Evolutionary conservation across 306 rosid genomes (phyloP).

Genomic region (Citrullus amarus): DNA sequence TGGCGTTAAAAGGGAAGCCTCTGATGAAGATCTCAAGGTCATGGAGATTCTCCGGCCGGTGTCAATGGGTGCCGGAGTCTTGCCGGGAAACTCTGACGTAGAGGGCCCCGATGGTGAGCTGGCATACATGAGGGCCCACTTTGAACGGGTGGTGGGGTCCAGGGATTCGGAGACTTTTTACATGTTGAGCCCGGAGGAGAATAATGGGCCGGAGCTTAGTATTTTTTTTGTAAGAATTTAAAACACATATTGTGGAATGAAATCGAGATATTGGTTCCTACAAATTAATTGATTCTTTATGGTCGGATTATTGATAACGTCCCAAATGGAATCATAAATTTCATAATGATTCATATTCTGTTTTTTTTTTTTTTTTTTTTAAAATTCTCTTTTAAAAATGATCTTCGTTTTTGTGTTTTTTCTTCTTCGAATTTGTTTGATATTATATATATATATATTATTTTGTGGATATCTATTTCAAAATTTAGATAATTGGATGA

Average conservation of each 20-base stretch:
- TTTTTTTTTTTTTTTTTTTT: too few species aligned
- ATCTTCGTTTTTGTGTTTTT: too few species aligned
- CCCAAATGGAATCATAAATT: too few species aligned
- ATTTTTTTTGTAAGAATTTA: slow-evolving; percentile 61
- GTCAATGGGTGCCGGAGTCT: slow-evolving; percentile 77
- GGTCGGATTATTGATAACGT: too few species aligned
- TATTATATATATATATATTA: too few species aligned
- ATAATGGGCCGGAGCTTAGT: slow-evolving; percentile 63
- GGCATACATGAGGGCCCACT: slow-evolving; percentile 58
- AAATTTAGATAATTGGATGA: too few species aligned
- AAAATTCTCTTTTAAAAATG: too few species aligned
- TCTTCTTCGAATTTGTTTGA: too few species aligned
- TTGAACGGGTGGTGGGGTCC: slow-evolving; percentile 55
- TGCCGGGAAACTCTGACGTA: slow-evolving; percentile 30
- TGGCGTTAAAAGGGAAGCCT: slow-evolving; percentile 50
- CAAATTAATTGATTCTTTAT: too few species aligned
- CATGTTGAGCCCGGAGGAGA: slow-evolving; percentile 73
- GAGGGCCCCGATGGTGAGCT: slow-evolving; percentile 43
- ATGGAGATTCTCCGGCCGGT: slow-evolving; percentile 66
- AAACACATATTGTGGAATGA: neutral
- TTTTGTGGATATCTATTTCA: too few species aligned
- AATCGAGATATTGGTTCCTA: neutral
- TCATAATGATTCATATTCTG: too few species aligned
- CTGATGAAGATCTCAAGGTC: slow-evolving; percentile 46
- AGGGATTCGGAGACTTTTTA: slow-evolving; percentile 68